A percentile compares a stretch with the other conserved stretches of the same genome.
phyloP scores from a whole-genome alignment of 495 filamentous ascomycete genomes.

The Trichoderma gamsii region DNA sequence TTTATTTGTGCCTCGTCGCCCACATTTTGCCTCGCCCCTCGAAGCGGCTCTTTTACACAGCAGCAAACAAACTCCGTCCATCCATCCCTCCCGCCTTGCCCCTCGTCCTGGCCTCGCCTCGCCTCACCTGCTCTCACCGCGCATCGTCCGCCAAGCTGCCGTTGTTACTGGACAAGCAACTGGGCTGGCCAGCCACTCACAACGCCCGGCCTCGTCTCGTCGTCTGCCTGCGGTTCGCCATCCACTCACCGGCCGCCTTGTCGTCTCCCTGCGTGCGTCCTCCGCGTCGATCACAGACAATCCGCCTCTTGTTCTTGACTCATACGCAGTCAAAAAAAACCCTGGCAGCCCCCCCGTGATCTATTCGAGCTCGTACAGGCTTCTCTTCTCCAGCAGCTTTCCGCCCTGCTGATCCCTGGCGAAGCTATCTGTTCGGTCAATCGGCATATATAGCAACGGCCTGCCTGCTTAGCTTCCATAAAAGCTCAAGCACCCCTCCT shows the following conservation, averaged over 20 bases:
- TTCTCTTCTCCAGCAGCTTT: background rate
- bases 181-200: background rate
- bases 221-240: background rate
- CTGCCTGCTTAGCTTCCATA: background rate
- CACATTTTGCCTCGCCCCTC: constrained; percentile 6
- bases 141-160: background rate
- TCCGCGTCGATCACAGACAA: background rate
- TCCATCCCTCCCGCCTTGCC: background rate
- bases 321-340: constrained; percentile 1
- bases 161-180: too few species aligned
- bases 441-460: background rate
- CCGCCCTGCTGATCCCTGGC: background rate
- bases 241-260: background rate
- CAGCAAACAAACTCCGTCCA: background rate
- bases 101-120: background rate
- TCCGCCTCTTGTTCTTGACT: background rate
- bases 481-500: background rate
- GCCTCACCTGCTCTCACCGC: background rate
- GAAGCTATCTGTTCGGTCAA: background rate
- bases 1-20: constrained; percentile 8
- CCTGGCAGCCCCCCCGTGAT: background rate
- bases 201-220: background rate
- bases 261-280: background rate
- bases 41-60: background rate
- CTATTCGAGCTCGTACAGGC: background rate